Evolutionary conservation across 2,329 filamentous ascomycete species (phyloP).

Genomic region (Xylaria multiplex): DNA sequence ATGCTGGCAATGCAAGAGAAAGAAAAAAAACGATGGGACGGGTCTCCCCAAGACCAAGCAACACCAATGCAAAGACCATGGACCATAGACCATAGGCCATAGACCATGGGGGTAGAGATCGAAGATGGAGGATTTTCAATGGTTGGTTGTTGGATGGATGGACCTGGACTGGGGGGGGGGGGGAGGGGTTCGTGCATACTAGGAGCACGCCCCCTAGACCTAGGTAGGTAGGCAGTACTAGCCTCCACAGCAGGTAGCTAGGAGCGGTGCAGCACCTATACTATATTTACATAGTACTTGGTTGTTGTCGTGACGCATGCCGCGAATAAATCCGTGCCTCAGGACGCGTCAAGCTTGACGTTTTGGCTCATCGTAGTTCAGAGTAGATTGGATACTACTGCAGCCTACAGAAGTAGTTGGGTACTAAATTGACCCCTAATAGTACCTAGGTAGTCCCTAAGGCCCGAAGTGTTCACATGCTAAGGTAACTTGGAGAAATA

Average conservation of each 20-base stretch:
- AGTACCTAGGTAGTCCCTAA: neutral
- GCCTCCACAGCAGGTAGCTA: neutral
- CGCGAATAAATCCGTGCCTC: neutral
- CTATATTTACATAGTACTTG: neutral
- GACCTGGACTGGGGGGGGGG: slow-evolving; percentile 8
- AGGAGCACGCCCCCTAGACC: slow-evolving; percentile 27
- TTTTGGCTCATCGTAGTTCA: slow-evolving; percentile 1
- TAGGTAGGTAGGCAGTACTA: slow-evolving; percentile 19
- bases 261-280: neutral
- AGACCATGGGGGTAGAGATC: slow-evolving; percentile 24
- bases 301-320: slow-evolving; percentile 13
- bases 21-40: slow-evolving; percentile 29
- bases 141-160: slow-evolving; percentile 18
- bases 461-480: slow-evolving; percentile 12
- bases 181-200: slow-evolving; percentile 36
- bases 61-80: slow-evolving; percentile 27
- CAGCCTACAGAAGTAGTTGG: too few relatives aligned
- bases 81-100: slow-evolving; percentile 1
- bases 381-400: too few relatives aligned
- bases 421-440: too few relatives aligned
- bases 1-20: slow-evolving; percentile 30
- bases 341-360: slow-evolving; percentile 18
- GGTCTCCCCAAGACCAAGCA: slow-evolving; percentile 23
- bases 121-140: slow-evolving; percentile 31
- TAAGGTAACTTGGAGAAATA: slow-evolving; percentile 4